Evolutionary conservation across 306 rosid genomes (phyloP).

Genomic region (Cicer chorassanicum): DNA sequence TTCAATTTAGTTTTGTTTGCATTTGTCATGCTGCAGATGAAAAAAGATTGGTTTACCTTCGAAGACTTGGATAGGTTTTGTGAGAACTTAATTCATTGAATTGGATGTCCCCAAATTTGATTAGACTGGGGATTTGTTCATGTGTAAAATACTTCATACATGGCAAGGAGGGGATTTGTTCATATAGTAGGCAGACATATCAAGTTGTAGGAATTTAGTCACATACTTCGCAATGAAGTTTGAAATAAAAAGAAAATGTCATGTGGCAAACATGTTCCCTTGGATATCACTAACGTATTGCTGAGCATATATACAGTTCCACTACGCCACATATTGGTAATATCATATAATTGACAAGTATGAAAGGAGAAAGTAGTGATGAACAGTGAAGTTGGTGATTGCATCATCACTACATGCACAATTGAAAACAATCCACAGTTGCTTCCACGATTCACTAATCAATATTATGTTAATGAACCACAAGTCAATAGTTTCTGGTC

Average conservation of each 20-base stretch:
- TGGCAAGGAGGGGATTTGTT: conserved; percentile 24
- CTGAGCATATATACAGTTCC: too few relatives aligned
- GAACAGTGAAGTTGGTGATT: too few relatives aligned
- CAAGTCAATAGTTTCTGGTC: too few relatives aligned
- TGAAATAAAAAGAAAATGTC: conserved; percentile 1
- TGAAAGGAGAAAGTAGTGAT: too few relatives aligned
- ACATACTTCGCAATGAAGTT: conserved; percentile 7
- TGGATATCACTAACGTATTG: too few relatives aligned
- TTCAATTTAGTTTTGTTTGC: conserved; percentile 37
- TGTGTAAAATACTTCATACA: not conserved
- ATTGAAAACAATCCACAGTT: too few relatives aligned
- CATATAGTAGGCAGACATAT: conserved; percentile 26
- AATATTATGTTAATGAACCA: too few relatives aligned
- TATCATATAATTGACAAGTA: too few relatives aligned
- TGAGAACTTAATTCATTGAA: conserved; percentile 43
- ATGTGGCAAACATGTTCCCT: not conserved
- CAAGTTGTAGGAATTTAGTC: not conserved
- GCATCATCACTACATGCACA: too few relatives aligned
- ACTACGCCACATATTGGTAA: too few relatives aligned
- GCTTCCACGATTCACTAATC: too few relatives aligned
- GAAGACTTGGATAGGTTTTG: conserved; percentile 58
- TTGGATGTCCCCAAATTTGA: conserved; percentile 38
- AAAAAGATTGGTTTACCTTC: conserved; percentile 62
- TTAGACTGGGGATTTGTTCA: not conserved
- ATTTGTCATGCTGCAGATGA: conserved; percentile 67